Base-by-base conservation (phyloP, 495 filamentous ascomycete species). In the Peziza echinospora region DNA sequence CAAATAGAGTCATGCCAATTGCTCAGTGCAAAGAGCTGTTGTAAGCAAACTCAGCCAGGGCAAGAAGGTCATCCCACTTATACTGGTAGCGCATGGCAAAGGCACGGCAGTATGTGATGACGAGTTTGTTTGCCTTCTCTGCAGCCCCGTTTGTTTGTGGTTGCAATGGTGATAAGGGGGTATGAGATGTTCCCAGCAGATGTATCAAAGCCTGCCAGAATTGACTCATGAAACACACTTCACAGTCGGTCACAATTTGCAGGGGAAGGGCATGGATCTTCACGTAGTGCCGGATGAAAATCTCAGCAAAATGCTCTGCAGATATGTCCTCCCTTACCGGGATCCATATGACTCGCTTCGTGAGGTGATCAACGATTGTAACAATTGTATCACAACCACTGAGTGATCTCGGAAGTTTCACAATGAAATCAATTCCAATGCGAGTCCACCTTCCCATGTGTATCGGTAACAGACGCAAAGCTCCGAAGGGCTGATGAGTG, bases 341-440 rank as follows among this genome's bases (percentile, higher is more conserved):
- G 17, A 50, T 21, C 47, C 47, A 49, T n/a, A 46, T 41, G 0
- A 30, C 42, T 7, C 42, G 7, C 43, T 50, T 50, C 13, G 43
- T 50, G 3, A 50, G 17, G 1, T 11, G 23, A 40, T 46, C 48
- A 24, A 50, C 25, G 23, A 50, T 21, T 9, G n/a, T n/a, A n/a
- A n/a, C n/a, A n/a, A n/a, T n/a, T n/a, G n/a, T n/a, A n/a, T n/a
- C n/a, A n/a, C n/a, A n/a, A n/a, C n/a, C n/a, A n/a, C n/a, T n/a
- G n/a, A n/a, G n/a, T n/a, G n/a, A n/a, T n/a, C n/a, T n/a, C n/a
- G n/a, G n/a, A n/a, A n/a, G n/a, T n/a, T n/a, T n/a, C n/a, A n/a
- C n/a, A n/a, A 50, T 46, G 28, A 50, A 50, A 17, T 50, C 48
- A 1, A 50, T 50, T 6, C 39, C 39, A 7, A 50, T 50, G 6